Base-by-base conservation (phyloP, 2,329 filamentous ascomycete species). In the Colletotrichum caudatum region DNA sequence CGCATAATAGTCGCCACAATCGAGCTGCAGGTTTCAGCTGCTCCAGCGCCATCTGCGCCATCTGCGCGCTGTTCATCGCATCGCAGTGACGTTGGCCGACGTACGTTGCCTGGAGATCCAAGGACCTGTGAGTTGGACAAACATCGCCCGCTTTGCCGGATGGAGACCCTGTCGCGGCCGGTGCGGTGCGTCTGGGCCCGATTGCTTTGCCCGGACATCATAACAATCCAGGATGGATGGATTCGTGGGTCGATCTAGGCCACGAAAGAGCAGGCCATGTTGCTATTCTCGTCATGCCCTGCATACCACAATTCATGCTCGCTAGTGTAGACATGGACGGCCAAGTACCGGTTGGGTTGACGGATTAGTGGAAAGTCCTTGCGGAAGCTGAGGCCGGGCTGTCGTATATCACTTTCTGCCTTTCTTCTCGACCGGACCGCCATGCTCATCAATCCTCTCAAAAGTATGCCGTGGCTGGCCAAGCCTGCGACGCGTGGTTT, bases 1-100 rank as follows among this genome's bases (percentile, higher is more conserved):
- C 71, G 71, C 67, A 73, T 68, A 64, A 69, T 66, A 56, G 64
- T 73, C 71, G 73, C 73, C 73, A 74, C 73, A 59, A 58, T 61
- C 64, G 51, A 72, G 66, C 66, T 72, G 70, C 70, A 66, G 58
- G 61, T 71, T 71, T 72, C 70, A 72, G 70, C 70, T 72, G 66
- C 61, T 66, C 61, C 33, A 29, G 44, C 57, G n/a, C n/a, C n/a
- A n/a, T n/a, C n/a, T n/a, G n/a, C 35, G 50, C 54, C 53, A 72
- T 66, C 48, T 69, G 26, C 44, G 39, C 41, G 39, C 41, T 37
- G 35, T 35, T 41, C 20, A 4, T 29, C 29, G 29, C 35, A n/a
- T 50, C 23, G 16, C 50, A 56, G 60, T 61, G 54, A 69, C 56
- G 54, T 65, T 64, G 23, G 12, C 14, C 29, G 26, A 26, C 26